phyloP scores from a whole-genome alignment of 768 basidiomycete genomes.

The Suillus lakei region DNA sequence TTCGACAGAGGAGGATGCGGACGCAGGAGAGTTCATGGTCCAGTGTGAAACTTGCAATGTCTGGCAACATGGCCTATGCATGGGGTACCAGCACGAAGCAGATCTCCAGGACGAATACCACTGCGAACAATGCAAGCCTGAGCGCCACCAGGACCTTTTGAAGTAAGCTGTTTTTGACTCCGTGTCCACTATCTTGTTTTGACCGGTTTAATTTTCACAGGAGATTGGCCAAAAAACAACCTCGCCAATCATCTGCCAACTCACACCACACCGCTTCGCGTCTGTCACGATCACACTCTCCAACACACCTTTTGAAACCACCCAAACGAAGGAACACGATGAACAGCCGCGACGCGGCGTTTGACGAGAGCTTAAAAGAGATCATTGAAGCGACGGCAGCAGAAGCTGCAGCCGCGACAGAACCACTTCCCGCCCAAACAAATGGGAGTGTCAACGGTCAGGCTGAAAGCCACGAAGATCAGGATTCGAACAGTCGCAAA shows the following conservation, averaged over 20 bases:
- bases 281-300: slow-evolving; percentile 78
- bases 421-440: slow-evolving; percentile 38
- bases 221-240: slow-evolving; percentile 62
- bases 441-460: slow-evolving; percentile 47
- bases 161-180: slow-evolving; percentile 56
- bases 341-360: slow-evolving; percentile 95
- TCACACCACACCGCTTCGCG: slow-evolving; percentile 66
- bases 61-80: slow-evolving; percentile 98
- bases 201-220: slow-evolving; percentile 40
- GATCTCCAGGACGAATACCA: slow-evolving; percentile 84
- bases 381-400: slow-evolving; percentile 76
- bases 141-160: slow-evolving; percentile 80
- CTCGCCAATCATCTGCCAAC: slow-evolving; percentile 66
- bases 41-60: slow-evolving; percentile 96
- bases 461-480: slow-evolving; percentile 50
- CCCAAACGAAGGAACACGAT: slow-evolving; percentile 94
- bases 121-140: slow-evolving; percentile 92
- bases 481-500: slow-evolving; percentile 53
- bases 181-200: slow-evolving; percentile 21
- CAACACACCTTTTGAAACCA: slow-evolving; percentile 60
- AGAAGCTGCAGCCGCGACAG: slow-evolving; percentile 62
- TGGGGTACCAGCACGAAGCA: slow-evolving; percentile 86
- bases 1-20: slow-evolving; percentile 69
- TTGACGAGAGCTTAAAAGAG: slow-evolving; percentile 86
- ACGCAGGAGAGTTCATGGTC: slow-evolving; percentile 95